Conservation (phyloP, 805 yeast species). For the Komagataella populi region DNA sequence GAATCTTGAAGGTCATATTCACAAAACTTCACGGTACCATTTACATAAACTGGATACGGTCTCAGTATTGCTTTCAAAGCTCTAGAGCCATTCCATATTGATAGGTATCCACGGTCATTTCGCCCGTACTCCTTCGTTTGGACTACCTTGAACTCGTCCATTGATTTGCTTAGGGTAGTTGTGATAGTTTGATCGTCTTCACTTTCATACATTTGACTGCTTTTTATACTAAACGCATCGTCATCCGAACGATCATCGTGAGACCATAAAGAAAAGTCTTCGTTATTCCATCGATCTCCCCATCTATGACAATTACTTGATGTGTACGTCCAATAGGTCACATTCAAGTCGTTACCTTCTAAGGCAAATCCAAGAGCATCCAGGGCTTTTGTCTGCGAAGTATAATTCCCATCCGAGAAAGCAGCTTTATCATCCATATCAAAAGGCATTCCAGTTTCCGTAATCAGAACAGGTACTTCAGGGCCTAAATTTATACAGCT, state of each 20-base stretch:
- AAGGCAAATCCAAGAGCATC: slow-evolving; percentile 74
- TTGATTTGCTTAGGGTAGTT: neutral
- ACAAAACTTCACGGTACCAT: slow-evolving; percentile 41
- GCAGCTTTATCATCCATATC: slow-evolving; percentile 82
- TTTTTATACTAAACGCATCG: neutral
- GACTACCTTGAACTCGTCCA: neutral
- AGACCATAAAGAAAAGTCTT: slow-evolving; percentile 84
- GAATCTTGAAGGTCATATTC: slow-evolving; percentile 43
- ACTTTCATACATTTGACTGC: neutral
- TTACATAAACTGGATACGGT: slow-evolving; percentile 56
- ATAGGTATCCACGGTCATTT: neutral
- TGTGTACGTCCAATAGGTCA: slow-evolving; percentile 81
- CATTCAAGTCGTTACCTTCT: slow-evolving; percentile 59
- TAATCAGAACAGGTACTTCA: slow-evolving; percentile 59
- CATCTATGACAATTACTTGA: slow-evolving; percentile 59
- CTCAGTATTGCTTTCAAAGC: slow-evolving; percentile 66
- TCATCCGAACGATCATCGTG: slow-evolving; percentile 30
- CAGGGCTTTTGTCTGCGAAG: slow-evolving; percentile 66
- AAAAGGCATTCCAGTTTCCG: slow-evolving; percentile 96
- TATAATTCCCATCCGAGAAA: slow-evolving; percentile 49
- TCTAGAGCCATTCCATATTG: slow-evolving; percentile 38
- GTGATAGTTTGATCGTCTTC: neutral
- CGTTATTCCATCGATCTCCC: slow-evolving; percentile 93
- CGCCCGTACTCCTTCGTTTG: neutral
- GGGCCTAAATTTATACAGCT: slow-evolving; percentile 47